Percentiles rank a stretch among this genome's conserved stretches.
These are phyloP conservation scores for Arthrobotrys pseudoclavata DNA, from an alignment of 2,329 filamentous ascomycete species.

Conservation along the genomic window DNA sequence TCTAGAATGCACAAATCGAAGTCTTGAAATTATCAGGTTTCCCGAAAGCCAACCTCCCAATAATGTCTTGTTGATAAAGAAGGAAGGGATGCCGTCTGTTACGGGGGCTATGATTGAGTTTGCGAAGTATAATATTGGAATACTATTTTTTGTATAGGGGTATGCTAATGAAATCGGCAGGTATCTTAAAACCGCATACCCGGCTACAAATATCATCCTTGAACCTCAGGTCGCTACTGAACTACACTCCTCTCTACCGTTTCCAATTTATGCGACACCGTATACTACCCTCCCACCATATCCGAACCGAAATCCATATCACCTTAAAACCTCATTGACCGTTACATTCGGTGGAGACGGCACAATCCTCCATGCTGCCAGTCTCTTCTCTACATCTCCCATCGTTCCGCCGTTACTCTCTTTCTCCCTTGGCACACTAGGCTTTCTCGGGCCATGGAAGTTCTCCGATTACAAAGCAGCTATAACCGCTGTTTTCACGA, in stretches of 20 bases:
- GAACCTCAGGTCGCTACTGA: constrained; percentile 80
- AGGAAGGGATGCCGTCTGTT: constrained; percentile 70
- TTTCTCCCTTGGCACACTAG: constrained; percentile 96
- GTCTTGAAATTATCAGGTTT: constrained; percentile 52
- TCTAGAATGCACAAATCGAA: constrained; percentile 56
- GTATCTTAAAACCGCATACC: constrained; percentile 34
- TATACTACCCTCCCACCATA: constrained; percentile 64
- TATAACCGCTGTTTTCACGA: constrained; percentile 68
- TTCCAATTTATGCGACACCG: constrained; percentile 76
- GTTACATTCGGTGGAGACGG: constrained; percentile 94
- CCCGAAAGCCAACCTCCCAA: constrained; percentile 71
- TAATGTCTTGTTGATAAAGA: constrained; percentile 78
- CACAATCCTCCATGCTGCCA: constrained; percentile 87
- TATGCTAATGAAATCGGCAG: neutral
- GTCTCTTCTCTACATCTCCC: constrained; percentile 83
- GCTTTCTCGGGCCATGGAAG: constrained; percentile 96
- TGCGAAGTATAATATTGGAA: constrained; percentile 66
- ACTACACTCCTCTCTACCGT: constrained; percentile 78
- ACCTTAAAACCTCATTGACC: constrained; percentile 86
- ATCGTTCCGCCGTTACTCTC: constrained; percentile 90
- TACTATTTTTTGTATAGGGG: neutral
- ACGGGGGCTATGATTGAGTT: constrained; percentile 70
- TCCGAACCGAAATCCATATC: constrained; percentile 69
- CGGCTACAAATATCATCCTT: constrained; percentile 86
- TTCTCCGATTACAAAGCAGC: constrained; percentile 93